phyloP scores from a whole-genome alignment of 441 rosid species.

The Pelargonium myrrhifolium region DNA sequence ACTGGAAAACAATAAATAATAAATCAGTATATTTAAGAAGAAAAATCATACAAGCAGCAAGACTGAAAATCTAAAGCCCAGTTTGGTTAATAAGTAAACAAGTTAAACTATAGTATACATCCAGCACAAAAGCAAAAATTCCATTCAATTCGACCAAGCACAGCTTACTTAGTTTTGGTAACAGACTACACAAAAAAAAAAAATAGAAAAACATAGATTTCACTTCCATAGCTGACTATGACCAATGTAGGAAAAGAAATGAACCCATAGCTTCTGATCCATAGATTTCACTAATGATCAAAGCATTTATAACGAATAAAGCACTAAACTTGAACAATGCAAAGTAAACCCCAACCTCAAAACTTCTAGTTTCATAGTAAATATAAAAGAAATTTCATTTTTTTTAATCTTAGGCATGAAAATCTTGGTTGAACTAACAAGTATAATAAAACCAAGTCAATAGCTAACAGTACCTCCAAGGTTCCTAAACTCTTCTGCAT shows the following conservation, averaged over 20 bases:
- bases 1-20: background rate
- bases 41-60: too few relatives aligned
- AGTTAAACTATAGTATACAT: too few relatives aligned
- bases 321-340: background rate
- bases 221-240: background rate
- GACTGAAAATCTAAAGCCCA: too few relatives aligned
- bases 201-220: background rate
- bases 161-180: too few relatives aligned
- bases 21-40: too few relatives aligned
- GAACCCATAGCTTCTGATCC: background rate
- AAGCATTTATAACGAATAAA: background rate
- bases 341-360: background rate
- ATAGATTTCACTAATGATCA: background rate
- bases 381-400: background rate
- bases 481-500: too few relatives aligned
- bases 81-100: too few relatives aligned
- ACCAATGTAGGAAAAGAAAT: background rate
- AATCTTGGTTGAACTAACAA: background rate
- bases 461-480: background rate
- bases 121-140: too few relatives aligned
- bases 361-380: too few relatives aligned
- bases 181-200: background rate
- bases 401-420: background rate
- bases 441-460: background rate
- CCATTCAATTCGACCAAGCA: too few relatives aligned